Base-by-base conservation (phyloP, 139 green algal species). In the Chlorokybus atmophyticus region DNA sequence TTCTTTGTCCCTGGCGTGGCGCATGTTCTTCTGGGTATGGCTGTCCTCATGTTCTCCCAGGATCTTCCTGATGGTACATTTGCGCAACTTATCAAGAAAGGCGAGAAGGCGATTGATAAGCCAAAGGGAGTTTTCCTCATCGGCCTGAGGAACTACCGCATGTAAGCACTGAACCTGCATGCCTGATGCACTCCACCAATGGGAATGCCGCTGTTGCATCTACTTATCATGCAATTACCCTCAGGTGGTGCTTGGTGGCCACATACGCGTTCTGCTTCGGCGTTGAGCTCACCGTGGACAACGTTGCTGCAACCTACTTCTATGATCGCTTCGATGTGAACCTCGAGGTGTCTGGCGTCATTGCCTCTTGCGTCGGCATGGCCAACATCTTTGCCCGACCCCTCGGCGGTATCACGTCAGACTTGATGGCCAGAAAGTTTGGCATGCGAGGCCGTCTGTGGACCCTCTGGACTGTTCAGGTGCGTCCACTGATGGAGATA, bases 371-470 rank as follows among this genome's bases (percentile, higher is more conserved):
- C 53, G 63, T 70, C 24, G 62, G 62, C 38, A 58, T 94, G 14
- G 82, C 87, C 71, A 98, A 98, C 79, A 55, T 98, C 38, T 85
- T 91, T 74, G 81, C 80, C 0, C 75, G 90, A 21, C 79, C 87
- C 4, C 21, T 38, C 4, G 62, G 90, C n/a, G 85, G 60, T 19
- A 60, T 68, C 21, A 35, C 59, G 0, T 88, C 82, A 6, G 84
- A 93, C 52, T 19, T 75, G 17, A 0, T 31, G 19, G 40, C 64
- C 40, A 50, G 55, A 29, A 29, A 42, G 47, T 70, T 79, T 3
- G 79, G 83, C 39, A 88, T 88, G 75, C 68, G 79, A n/a, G 82
- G 82, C 26, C 73, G 84, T 2, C 32, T 93, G 2, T 87, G 77
- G 78, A 38, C 26, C 7, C 71, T 91, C 6, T 92, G 75, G 69